Percentiles rank a stretch among this genome's conserved stretches.
These are phyloP conservation scores for Juglanconis oblonga DNA, from an alignment of 2,329 filamentous ascomycete species.

Conservation along the genomic window DNA sequence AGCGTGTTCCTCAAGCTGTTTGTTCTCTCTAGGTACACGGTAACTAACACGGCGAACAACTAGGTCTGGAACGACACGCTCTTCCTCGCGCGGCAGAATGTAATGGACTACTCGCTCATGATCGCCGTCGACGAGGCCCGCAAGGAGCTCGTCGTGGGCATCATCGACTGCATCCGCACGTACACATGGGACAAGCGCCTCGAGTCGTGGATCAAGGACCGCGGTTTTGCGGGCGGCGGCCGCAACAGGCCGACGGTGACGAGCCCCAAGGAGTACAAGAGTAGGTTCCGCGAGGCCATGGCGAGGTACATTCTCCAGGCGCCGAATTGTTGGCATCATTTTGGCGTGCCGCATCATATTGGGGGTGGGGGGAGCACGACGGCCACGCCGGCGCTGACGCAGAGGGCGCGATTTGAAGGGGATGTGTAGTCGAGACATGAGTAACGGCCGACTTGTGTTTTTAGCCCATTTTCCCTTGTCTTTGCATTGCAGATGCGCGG, in stretches of 20 bases:
- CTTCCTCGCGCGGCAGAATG: slow-evolving; percentile 89
- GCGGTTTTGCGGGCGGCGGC: slow-evolving; percentile 73
- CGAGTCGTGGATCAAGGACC: slow-evolving; percentile 99
- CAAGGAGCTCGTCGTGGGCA: slow-evolving; percentile 92
- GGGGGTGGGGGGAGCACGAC: not conserved
- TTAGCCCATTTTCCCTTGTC: not conserved
- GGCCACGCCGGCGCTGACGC: not conserved
- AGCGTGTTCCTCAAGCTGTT: no score
- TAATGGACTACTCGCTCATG: slow-evolving; percentile 99
- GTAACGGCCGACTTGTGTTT: not conserved
- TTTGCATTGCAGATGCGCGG: not conserved
- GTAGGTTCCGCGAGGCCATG: slow-evolving; percentile 94
- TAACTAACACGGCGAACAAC: not conserved
- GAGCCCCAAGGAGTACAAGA: slow-evolving; percentile 96
- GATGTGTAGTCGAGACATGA: not conserved
- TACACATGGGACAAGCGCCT: slow-evolving; percentile 99
- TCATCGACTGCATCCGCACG: slow-evolving; percentile 97
- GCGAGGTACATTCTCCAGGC: slow-evolving; percentile 74
- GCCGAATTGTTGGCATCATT: slow-evolving; percentile 74
- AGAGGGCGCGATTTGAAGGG: slow-evolving; percentile 1
- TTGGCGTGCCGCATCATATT: slow-evolving; percentile 37
- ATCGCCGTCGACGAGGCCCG: slow-evolving; percentile 89
- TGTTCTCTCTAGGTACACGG: not conserved
- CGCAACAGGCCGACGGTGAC: slow-evolving; percentile 91
- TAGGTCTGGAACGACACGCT: slow-evolving; percentile 90